Conservation (phyloP, 2,329 filamentous ascomycete species). For the Teratosphaeria nubilosa region DNA sequence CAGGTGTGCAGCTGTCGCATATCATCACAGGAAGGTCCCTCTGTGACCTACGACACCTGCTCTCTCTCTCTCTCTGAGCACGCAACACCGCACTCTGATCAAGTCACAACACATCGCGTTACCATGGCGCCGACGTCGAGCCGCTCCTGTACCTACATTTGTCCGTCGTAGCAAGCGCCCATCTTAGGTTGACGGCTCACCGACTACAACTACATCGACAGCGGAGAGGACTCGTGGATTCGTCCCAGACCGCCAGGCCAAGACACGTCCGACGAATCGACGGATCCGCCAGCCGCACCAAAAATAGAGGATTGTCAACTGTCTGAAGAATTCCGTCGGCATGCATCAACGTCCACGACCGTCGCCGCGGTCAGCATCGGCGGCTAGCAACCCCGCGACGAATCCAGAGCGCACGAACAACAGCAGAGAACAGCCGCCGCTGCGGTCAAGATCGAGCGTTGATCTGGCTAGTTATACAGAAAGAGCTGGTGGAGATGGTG, state of each 20-base stretch:
- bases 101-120: neutral
- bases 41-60: neutral
- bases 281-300: neutral
- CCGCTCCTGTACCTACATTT: neutral
- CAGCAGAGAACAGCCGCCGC: constrained; percentile 51
- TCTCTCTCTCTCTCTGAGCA: neutral
- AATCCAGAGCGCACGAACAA: constrained; percentile 64
- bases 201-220: neutral
- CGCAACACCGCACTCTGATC: neutral
- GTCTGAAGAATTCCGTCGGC: constrained; percentile 5
- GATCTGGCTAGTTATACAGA: constrained; percentile 41
- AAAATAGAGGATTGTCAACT: neutral
- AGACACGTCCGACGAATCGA: neutral
- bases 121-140: constrained; percentile 2
- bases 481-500: constrained; percentile 37
- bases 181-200: neutral
- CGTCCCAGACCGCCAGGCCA: neutral
- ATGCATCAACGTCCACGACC: constrained; percentile 90
- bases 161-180: neutral
- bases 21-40: neutral
- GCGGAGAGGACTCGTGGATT: neutral
- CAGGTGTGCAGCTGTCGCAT: neutral
- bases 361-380: constrained; percentile 61
- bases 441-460: constrained; percentile 45
- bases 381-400: constrained; percentile 60